Evolutionary conservation across 1,284 basidiomycete species (phyloP), one percentile per base, ranked within the genome.

Genomic region (Cryptococcus amylolentus): DNA sequence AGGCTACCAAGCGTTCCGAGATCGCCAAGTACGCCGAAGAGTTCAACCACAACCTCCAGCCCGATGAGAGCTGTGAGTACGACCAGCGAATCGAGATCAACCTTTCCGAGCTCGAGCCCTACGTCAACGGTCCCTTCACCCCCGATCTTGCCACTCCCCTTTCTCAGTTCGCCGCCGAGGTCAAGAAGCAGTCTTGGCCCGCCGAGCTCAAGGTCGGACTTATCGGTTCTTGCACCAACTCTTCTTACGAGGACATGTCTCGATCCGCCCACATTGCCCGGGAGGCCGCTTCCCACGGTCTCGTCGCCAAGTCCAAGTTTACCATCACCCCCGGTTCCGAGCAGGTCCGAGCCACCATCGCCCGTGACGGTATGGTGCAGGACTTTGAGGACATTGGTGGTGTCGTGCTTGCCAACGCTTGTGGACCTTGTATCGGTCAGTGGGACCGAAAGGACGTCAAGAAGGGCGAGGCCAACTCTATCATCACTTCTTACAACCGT

Each of bases 401-500:
- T 26, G 83, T 88, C 41, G 95, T 99, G 14, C 81, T 99, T 35
- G 95, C 96, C 13, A 99, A 99, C 75, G 96, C 96, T 1, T 98
- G 96, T 68, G 96, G 96, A 52, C 96, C 96, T 35, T 99, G 96
- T 76, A 98, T 98, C 67, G 96, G 96, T 41, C 96, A 98, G 79
- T 99, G 96, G 96, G 93, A 98, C 48, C 84, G 63, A 10, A 63
- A 91, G 14, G 85, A 87, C 51, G 89, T 91, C 61, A 84, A 86
- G 64, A 84, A 88, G 86, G 95, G 95, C 72, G 90, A 90, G 70
- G 83, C 85, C 73, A 98, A 98, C 87, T 93, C 92, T 27, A 96
- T 97, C 82, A 91, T 98, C 80, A 96, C 95, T 53, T 98, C 94
- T 27, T 98, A 98, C 87, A 98, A 98, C 87, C 93, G 96, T 80